Evolutionary conservation across 139 green algal species (phyloP).

Genomic region (Tetraselmis chui): DNA sequence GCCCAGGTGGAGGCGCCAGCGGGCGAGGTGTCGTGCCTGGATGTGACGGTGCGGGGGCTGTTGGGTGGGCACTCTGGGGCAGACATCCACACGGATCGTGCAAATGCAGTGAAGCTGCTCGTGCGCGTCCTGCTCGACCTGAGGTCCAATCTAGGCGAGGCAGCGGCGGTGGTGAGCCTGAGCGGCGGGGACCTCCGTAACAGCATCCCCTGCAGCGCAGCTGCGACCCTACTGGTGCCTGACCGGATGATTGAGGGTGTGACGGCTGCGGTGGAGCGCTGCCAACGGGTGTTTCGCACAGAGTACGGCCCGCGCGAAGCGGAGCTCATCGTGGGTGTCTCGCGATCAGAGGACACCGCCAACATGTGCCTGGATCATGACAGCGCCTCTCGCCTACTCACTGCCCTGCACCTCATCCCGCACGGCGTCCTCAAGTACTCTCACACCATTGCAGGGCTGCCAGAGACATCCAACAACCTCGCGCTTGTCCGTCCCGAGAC

Average conservation of each 20-base stretch:
- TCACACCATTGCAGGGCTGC: constrained; percentile 50
- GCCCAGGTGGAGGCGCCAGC: too few relatives aligned
- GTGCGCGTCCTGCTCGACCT: constrained; percentile 14
- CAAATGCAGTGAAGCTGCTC: constrained; percentile 39
- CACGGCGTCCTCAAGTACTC: constrained; percentile 60
- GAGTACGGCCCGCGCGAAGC: constrained; percentile 53
- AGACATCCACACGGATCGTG: constrained; percentile 48
- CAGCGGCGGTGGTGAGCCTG: constrained; percentile 26
- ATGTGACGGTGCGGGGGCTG: constrained; percentile 33
- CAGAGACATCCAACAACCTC: constrained; percentile 72
- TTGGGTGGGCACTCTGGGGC: constrained; percentile 53
- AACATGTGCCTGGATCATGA: constrained; percentile 13
- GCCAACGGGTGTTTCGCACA: constrained; percentile 12
- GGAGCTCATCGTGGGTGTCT: constrained; percentile 20
- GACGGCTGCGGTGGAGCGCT: constrained; percentile 5
- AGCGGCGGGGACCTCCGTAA: constrained; percentile 71
- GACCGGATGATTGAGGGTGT: neutral
- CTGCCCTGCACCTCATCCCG: constrained; percentile 45
- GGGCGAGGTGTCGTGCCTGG: too few relatives aligned
- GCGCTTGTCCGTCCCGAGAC: constrained; percentile 34
- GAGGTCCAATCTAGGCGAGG: neutral
- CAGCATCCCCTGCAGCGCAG: constrained; percentile 53
- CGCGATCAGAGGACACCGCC: neutral
- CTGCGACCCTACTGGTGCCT: constrained; percentile 32
- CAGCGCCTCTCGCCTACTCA: constrained; percentile 28